phyloP scores from a whole-genome alignment of 306 rosid genomes.

The Glycine tomentella region DNA sequence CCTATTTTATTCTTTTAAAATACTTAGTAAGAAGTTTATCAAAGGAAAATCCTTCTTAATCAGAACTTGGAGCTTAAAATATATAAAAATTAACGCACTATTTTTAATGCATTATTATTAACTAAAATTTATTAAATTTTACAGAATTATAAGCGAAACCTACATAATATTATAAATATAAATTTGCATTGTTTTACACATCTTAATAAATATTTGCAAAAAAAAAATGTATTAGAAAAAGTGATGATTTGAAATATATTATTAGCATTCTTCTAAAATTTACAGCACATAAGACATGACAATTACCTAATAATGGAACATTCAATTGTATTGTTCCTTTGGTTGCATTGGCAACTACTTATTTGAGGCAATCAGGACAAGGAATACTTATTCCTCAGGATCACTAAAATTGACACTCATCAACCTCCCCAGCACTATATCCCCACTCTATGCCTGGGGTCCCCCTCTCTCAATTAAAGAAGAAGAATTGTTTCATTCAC shows the following conservation, averaged over 20 bases:
- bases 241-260: not conserved
- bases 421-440: not conserved
- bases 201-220: not conserved
- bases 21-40: too few relatives aligned
- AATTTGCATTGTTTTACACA: not conserved
- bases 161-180: not conserved
- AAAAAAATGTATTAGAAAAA: not conserved
- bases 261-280: not conserved
- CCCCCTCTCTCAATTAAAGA: too few relatives aligned
- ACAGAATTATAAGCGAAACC: not conserved
- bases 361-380: not conserved
- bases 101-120: not conserved
- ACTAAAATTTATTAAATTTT: not conserved
- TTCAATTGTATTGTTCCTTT: conserved; percentile 11
- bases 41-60: too few relatives aligned
- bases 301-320: conserved; percentile 10
- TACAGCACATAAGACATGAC: not conserved
- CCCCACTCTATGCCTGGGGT: too few relatives aligned
- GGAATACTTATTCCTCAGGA: not conserved
- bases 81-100: not conserved
- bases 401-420: not conserved
- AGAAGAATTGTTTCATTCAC: too few relatives aligned
- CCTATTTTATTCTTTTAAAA: too few relatives aligned
- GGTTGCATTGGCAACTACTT: not conserved
- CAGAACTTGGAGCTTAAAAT: not conserved